Evolutionary conservation across 148 eudicot genomes (phyloP), one percentile per base, ranked within the genome.

Genomic region (Rhododendron ovatum): DNA sequence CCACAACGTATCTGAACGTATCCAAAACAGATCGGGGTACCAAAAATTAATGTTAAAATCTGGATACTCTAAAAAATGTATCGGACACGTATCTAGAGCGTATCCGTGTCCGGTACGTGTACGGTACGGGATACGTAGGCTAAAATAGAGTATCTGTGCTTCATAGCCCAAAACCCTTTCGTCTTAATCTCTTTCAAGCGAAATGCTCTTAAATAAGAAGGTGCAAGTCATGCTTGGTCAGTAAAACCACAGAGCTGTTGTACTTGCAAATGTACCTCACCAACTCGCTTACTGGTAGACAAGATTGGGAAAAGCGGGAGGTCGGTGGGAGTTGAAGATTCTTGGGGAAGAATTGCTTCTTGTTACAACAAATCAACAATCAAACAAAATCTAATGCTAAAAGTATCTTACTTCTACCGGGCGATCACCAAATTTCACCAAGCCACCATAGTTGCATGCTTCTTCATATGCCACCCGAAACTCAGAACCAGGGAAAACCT

Each of bases 401-500:
- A 82, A 53, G 47, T 11, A 84, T 78, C 93, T 94, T 91, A 97
- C 99, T 74, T 97, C 91, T 24, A 97, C 95, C 55, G 99, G 98
- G 43, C 99, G 98, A 91, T 97, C 99, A 78, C 99, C 99, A 87
- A 97, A 96, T 89, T 94, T 90, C 87, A 97, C 99, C 8, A 0
- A 6, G 45, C 1, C 45, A 41, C 8, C 8, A 41, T 41, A 41
- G 7, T 41, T 6, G 33, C 1, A 4, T 41, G 99, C 98, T 93
- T 97, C 98, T 90, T 95, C 99, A 93, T 86, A 97, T 87, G 93
- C 99, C 88, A 95, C 95, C 80, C 96, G 99, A 88, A 97, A 97
- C 93, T 95, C 99, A 48, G 93, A 91, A 82, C 99, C 99, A 87
- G 99, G 98, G 30, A 94, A 90, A 89, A 97, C 99, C 84, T 97